These are phyloP conservation scores for Ogataea populi-albae DNA, from an alignment of 805 yeast genomes.

Conservation along the genomic window DNA sequence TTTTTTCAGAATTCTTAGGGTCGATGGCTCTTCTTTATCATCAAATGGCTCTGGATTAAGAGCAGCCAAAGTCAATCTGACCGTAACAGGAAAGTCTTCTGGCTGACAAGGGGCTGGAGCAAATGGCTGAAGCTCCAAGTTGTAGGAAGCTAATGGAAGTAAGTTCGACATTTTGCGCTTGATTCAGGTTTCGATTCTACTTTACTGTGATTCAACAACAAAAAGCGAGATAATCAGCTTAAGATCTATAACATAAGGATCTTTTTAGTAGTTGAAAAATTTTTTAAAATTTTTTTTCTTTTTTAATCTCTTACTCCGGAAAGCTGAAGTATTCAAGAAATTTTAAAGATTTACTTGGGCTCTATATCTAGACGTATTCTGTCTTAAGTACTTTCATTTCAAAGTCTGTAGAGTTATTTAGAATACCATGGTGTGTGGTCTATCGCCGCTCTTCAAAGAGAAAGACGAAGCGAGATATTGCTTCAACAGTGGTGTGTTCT, in stretches of 20 bases:
- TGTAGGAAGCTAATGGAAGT: slow-evolving; percentile 83
- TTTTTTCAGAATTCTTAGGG: slow-evolving; percentile 84
- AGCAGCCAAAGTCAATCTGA: slow-evolving; percentile 92
- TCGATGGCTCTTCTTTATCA: slow-evolving; percentile 78
- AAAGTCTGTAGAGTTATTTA: no score
- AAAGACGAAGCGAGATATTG: slow-evolving; percentile 94
- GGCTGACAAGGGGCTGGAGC: slow-evolving; percentile 84
- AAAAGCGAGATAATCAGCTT: not conserved
- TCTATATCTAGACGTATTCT: no score
- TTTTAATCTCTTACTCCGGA: no score
- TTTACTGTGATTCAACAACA: not conserved
- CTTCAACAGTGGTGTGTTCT: slow-evolving; percentile 95
- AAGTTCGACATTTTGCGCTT: slow-evolving; percentile 64
- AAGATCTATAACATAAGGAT: no score
- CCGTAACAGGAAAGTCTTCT: slow-evolving; percentile 82
- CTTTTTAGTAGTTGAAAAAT: slow-evolving; percentile 1
- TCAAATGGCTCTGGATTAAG: slow-evolving; percentile 87
- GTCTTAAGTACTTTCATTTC: no score
- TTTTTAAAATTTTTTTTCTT: slow-evolving; percentile 1
- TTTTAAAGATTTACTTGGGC: no score
- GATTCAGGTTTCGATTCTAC: not conserved
- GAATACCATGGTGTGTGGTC: slow-evolving; percentile 96
- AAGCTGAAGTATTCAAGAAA: no score
- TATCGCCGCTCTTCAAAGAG: slow-evolving; percentile 98
- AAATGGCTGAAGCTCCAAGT: slow-evolving; percentile 82